Conservation (phyloP, 108 stramenopile species). For the Skeletonema grethae region DNA sequence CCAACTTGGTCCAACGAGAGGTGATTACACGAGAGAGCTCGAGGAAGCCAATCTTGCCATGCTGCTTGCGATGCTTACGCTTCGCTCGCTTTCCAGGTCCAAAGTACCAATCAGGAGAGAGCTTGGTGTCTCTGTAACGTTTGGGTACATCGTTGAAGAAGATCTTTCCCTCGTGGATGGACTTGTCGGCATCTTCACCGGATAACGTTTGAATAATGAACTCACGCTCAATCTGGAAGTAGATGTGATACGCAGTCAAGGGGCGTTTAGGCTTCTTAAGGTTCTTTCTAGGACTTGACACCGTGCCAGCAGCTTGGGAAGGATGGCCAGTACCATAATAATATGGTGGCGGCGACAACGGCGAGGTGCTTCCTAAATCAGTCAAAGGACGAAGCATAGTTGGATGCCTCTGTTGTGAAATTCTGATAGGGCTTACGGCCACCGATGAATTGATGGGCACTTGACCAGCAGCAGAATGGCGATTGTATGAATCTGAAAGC, state of each 20-base stretch:
- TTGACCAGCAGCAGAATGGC: too few species aligned
- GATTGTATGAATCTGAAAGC: too few species aligned
- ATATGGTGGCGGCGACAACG: too few species aligned
- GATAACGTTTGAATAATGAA: conserved; percentile 39
- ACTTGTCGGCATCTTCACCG: conserved; percentile 15
- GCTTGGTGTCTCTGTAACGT: conserved; percentile 32
- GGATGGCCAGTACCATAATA: too few species aligned
- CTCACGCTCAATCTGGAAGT: conserved; percentile 51
- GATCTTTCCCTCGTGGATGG: conserved; percentile 9
- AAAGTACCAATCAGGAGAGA: conserved; percentile 41
- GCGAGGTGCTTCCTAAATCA: too few species aligned
- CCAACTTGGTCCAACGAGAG: conserved; percentile 55
- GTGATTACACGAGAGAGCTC: conserved; percentile 72
- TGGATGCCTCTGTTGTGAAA: too few species aligned
- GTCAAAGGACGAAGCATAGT: too few species aligned
- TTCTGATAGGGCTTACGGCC: too few species aligned
- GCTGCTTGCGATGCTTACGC: conserved; percentile 70
- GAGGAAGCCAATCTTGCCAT: conserved; percentile 81
- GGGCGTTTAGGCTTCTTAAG: conserved; percentile 43
- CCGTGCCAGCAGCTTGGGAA: too few species aligned
- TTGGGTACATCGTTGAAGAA: conserved; percentile 26
- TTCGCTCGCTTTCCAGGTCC: conserved; percentile 42
- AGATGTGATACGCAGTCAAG: conserved; percentile 49
- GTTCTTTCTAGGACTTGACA: too few species aligned
- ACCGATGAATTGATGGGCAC: too few species aligned